Conservation (phyloP, 2,329 filamentous ascomycete species). For the Fusarium pininemorale region DNA sequence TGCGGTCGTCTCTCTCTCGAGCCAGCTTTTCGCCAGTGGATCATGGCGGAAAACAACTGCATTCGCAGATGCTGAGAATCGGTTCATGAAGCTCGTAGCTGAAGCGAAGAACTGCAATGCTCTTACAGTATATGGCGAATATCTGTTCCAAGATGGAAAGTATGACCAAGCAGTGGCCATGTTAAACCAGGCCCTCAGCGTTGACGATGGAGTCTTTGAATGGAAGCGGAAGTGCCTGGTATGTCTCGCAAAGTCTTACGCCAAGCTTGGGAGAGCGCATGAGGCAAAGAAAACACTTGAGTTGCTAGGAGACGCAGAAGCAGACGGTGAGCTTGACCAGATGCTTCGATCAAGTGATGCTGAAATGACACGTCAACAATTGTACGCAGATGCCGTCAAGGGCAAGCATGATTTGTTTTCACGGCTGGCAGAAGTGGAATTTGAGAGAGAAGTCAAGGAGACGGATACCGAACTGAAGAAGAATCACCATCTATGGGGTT, state of each 20-base stretch:
- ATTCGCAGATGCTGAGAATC: constrained; percentile 35
- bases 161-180: constrained; percentile 34
- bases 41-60: constrained; percentile 29
- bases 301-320: constrained; percentile 37
- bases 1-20: constrained; percentile 45
- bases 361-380: constrained; percentile 37
- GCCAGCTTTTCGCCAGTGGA: constrained; percentile 33
- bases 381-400: constrained; percentile 41
- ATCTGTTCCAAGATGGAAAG: constrained; percentile 38
- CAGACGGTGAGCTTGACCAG: constrained; percentile 41
- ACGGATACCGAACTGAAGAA: constrained; percentile 17
- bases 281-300: constrained; percentile 41
- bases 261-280: constrained; percentile 28
- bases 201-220: constrained; percentile 35
- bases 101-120: constrained; percentile 48
- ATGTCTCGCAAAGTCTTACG: constrained; percentile 39
- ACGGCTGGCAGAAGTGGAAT: constrained; percentile 43
- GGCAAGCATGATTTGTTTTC: constrained; percentile 41
- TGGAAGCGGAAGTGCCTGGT: constrained; percentile 42
- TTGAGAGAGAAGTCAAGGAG: constrained; percentile 36
- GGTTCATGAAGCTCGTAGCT: constrained; percentile 45
- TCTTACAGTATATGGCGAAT: constrained; percentile 47
- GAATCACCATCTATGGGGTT: constrained; percentile 44
- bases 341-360: constrained; percentile 35
- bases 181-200: constrained; percentile 40